A percentile compares a stretch with the other conserved stretches of the same genome.
phyloP scores from a whole-genome alignment of 371 early-diverging fungal species.

The Mucor indicus region DNA sequence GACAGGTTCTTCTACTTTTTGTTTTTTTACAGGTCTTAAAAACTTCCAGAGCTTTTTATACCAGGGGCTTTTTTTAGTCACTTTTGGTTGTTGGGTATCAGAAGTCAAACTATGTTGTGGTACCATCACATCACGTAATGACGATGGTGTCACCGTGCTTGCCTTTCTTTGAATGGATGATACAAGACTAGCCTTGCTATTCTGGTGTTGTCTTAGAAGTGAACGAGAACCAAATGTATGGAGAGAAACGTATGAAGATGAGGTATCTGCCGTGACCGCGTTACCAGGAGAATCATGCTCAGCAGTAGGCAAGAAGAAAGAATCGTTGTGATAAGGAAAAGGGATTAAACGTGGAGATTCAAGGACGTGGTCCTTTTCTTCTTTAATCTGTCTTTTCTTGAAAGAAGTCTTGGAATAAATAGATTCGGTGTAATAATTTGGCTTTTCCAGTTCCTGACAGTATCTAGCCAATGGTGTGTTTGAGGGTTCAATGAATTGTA shows the following conservation, averaged over 20 bases:
- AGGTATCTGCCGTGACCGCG: slow-evolving; percentile 3
- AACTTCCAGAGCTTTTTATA: slow-evolving; percentile 20
- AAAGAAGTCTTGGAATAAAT: background rate
- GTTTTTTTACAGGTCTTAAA: slow-evolving; percentile 2
- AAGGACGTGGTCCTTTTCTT: slow-evolving; percentile 7
- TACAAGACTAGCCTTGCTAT: background rate
- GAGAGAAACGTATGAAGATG: background rate
- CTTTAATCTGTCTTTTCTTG: background rate
- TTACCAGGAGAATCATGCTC: slow-evolving; percentile 22
- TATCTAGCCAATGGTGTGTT: slow-evolving; percentile 18
- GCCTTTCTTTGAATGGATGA: too few relatives aligned
- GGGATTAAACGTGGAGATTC: slow-evolving; percentile 22
- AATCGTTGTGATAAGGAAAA: slow-evolving; percentile 30
- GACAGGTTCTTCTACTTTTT: slow-evolving; percentile 12
- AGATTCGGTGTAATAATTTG: background rate
- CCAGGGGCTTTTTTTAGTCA: background rate
- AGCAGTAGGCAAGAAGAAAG: slow-evolving; percentile 23
- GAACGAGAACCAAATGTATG: background rate
- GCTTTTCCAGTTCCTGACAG: slow-evolving; percentile 5
- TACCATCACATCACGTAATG: too few relatives aligned
- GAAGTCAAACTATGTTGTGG: background rate
- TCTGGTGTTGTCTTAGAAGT: background rate
- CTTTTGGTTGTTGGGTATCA: too few relatives aligned
- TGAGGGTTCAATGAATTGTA: slow-evolving; percentile 8
- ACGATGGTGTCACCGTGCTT: too few relatives aligned